Conservation (phyloP, 2,329 filamentous ascomycete genomes). For the Chrysoporthe austroafricana region DNA sequence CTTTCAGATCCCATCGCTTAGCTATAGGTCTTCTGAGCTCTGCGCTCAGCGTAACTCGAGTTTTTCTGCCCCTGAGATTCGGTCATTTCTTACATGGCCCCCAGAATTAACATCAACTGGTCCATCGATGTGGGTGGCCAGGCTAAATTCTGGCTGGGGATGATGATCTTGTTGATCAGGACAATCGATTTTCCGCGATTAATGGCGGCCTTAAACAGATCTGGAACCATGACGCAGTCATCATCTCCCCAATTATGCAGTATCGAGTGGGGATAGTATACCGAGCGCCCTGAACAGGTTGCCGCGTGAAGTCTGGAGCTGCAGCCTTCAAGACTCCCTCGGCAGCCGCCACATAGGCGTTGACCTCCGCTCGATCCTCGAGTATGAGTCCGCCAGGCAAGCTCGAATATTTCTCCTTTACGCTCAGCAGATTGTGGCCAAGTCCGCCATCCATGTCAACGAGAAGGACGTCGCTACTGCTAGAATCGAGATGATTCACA, state of each 20-base stretch:
- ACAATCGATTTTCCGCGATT: constrained; percentile 42
- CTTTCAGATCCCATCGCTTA: not conserved
- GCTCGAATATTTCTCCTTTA: constrained; percentile 16
- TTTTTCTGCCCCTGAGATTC: not conserved
- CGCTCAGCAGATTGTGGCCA: constrained; percentile 27
- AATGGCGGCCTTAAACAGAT: constrained; percentile 34
- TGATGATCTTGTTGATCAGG: constrained; percentile 43
- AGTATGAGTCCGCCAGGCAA: constrained; percentile 37
- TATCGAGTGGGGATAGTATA: constrained; percentile 32
- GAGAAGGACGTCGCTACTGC: constrained; percentile 1
- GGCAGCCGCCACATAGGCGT: constrained; percentile 44
- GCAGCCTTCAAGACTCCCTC: constrained; percentile 28
- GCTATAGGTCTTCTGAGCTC: not conserved
- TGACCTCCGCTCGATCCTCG: constrained; percentile 44
- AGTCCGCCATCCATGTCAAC: constrained; percentile 30
- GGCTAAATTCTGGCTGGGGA: constrained; percentile 33
- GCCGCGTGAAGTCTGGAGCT: too few relatives aligned
- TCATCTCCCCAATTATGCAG: constrained; percentile 39
- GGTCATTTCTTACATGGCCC: not conserved
- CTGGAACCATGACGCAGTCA: constrained; percentile 5
- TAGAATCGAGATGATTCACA: too few relatives aligned
- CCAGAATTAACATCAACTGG: constrained; percentile 26
- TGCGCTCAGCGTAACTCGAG: not conserved
- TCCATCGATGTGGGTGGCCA: constrained; percentile 45
- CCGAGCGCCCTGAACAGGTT: too few relatives aligned